A percentile compares a stretch with the other conserved stretches of the same genome.
Evolutionary conservation across 2,329 filamentous ascomycete genomes (phyloP).

Genomic region (Fusarium papillatum): DNA sequence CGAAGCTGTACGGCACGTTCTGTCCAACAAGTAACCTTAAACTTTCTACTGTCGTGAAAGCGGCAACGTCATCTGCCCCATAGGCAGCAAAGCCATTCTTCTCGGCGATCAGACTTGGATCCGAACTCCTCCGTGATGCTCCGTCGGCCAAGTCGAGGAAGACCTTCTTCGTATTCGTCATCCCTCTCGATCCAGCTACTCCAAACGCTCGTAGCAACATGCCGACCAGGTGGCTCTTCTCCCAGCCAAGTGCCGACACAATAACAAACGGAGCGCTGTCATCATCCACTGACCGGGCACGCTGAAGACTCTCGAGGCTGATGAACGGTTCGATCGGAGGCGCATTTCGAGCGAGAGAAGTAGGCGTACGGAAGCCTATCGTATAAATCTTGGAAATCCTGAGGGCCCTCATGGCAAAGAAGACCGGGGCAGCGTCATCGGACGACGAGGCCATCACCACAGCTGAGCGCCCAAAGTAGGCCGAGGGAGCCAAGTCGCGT

Average conservation of each 20-base stretch:
- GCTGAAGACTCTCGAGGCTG: constrained; percentile 74
- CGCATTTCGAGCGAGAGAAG: constrained; percentile 70
- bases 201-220: constrained; percentile 83
- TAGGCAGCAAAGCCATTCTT: constrained; percentile 85
- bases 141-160: constrained; percentile 84
- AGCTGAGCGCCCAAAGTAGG: constrained; percentile 81
- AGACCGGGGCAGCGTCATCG: constrained; percentile 82
- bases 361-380: constrained; percentile 80
- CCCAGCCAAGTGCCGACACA: constrained; percentile 82
- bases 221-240: constrained; percentile 84
- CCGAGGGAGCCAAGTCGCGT: constrained; percentile 85
- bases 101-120: constrained; percentile 78
- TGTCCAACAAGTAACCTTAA: constrained; percentile 84
- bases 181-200: constrained; percentile 46
- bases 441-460: constrained; percentile 81
- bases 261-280: constrained; percentile 81
- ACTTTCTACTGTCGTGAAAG: constrained; percentile 88
- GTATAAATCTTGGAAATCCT: constrained; percentile 86
- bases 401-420: constrained; percentile 84
- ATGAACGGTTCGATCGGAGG: constrained; percentile 85
- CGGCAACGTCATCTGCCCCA: constrained; percentile 82
- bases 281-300: constrained; percentile 62
- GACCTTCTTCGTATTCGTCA: constrained; percentile 70
- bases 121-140: constrained; percentile 66
- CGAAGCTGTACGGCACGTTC: constrained; percentile 91